Percentiles rank a stretch among this genome's conserved stretches.
phyloP scores from a whole-genome alignment of 225 moss, liverwort and hornwort species.

The Neckera pumila region DNA sequence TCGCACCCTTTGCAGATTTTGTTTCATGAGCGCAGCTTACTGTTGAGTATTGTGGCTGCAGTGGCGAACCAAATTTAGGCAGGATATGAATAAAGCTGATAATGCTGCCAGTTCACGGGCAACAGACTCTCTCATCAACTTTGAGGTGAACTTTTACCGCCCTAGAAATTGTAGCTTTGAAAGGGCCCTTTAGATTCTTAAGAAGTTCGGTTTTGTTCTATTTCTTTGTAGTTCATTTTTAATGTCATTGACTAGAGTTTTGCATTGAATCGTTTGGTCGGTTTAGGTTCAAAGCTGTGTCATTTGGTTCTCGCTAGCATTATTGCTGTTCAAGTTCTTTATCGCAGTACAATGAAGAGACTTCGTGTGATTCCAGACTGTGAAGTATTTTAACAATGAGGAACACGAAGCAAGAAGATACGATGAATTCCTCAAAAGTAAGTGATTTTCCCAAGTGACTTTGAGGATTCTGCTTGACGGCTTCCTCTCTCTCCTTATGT shows the following conservation, averaged over 20 bases:
- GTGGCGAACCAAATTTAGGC: conserved; percentile 99
- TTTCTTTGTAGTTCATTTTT: not conserved
- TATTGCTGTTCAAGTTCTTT: not conserved
- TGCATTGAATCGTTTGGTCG: not conserved
- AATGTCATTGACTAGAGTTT: not conserved
- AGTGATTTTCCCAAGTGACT: not conserved
- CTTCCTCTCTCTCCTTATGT: not conserved
- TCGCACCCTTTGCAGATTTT: not conserved
- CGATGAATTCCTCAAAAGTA: conserved; percentile 76
- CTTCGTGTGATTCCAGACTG: conserved; percentile 66
- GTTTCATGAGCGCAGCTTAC: not conserved
- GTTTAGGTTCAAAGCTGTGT: not conserved
- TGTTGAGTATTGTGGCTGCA: conserved; percentile 26
- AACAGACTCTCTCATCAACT: conserved; percentile 97
- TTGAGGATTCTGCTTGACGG: not conserved
- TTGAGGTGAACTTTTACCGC: conserved; percentile 44
- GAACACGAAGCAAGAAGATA: conserved; percentile 80
- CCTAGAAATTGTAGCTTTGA: not conserved
- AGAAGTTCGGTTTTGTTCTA: not conserved
- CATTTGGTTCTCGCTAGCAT: not conserved
- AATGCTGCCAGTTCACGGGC: conserved; percentile 94
- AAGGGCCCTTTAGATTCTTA: not conserved
- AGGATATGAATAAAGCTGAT: conserved; percentile 98
- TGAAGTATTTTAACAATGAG: conserved; percentile 99
- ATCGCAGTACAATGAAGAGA: not conserved